Evolutionary conservation across 2,329 filamentous ascomycete species (phyloP).

Genomic region (Phialocephala subalpina): DNA sequence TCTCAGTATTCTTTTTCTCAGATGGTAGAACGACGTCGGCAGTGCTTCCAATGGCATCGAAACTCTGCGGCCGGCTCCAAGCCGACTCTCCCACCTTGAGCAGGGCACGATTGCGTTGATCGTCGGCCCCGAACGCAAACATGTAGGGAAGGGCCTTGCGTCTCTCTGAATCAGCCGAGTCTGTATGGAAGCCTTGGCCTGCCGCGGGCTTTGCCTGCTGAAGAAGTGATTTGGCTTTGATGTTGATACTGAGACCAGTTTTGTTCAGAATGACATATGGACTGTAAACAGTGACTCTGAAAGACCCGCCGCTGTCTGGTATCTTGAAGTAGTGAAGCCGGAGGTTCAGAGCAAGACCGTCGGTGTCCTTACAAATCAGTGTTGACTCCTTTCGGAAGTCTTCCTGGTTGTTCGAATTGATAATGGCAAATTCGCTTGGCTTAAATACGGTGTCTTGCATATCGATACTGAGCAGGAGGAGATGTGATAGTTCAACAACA

Average conservation of each 20-base stretch:
- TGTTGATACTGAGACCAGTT: constrained; percentile 86
- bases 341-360: constrained; percentile 80
- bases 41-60: constrained; percentile 95
- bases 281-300: constrained; percentile 94
- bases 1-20: constrained; percentile 73
- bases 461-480: constrained; percentile 90
- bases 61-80: constrained; percentile 98
- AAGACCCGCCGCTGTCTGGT: constrained; percentile 91
- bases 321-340: constrained; percentile 91
- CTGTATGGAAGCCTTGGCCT: constrained; percentile 73
- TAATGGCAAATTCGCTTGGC: constrained; percentile 94
- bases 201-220: constrained; percentile 83
- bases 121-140: constrained; percentile 91
- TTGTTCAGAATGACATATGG: constrained; percentile 96
- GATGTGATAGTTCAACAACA: constrained; percentile 93
- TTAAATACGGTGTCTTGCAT: constrained; percentile 97
- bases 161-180: constrained; percentile 58
- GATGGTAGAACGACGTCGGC: constrained; percentile 87
- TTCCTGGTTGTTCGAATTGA: constrained; percentile 87
- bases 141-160: constrained; percentile 89
- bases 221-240: constrained; percentile 89
- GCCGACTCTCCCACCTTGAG: constrained; percentile 88
- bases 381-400: constrained; percentile 87
- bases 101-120: constrained; percentile 88
- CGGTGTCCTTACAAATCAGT: constrained; percentile 83